phyloP scores from a whole-genome alignment of 2,329 filamentous ascomycete species.

The Aquanectria penicillioides region DNA sequence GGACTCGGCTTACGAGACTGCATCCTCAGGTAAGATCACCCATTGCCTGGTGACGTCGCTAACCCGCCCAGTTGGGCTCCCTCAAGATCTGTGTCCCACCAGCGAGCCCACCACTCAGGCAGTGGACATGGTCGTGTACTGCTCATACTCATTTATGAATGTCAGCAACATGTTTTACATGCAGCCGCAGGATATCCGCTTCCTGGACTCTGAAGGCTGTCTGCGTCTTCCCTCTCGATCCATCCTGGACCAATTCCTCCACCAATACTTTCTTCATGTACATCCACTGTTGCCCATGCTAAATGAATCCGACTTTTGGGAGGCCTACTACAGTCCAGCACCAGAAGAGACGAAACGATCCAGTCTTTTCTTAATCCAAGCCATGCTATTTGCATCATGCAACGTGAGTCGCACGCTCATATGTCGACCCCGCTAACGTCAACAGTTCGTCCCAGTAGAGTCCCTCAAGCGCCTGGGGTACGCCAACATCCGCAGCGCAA shows the following conservation, averaged over 20 bases:
- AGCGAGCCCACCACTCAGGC: too few relatives aligned
- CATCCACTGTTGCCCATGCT: conserved; percentile 4
- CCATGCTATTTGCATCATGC: not conserved
- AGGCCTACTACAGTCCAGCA: not conserved
- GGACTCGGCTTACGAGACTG: too few relatives aligned
- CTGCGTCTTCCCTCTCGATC: not conserved
- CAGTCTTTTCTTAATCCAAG: not conserved
- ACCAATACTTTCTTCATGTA: conserved; percentile 5
- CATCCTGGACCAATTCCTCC: not conserved
- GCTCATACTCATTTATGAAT: not conserved
- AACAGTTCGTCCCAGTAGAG: too few relatives aligned
- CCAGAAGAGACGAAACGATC: not conserved
- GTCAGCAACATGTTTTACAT: conserved; percentile 4
- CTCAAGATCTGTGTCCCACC: too few relatives aligned
- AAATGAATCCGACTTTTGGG: conserved; percentile 1
- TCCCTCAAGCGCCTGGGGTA: not conserved
- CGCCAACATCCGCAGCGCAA: conserved; percentile 8
- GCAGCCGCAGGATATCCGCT: not conserved
- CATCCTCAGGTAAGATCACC: too few relatives aligned
- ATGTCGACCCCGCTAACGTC: too few relatives aligned
- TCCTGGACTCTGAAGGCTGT: not conserved
- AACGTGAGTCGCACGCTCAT: too few relatives aligned
- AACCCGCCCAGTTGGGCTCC: too few relatives aligned
- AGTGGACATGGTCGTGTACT: not conserved
- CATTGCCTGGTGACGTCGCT: too few relatives aligned